Evolutionary conservation across 1,284 basidiomycete species (phyloP), one percentile per base, ranked within the genome.

Genomic region (Ustilago esculenta): DNA sequence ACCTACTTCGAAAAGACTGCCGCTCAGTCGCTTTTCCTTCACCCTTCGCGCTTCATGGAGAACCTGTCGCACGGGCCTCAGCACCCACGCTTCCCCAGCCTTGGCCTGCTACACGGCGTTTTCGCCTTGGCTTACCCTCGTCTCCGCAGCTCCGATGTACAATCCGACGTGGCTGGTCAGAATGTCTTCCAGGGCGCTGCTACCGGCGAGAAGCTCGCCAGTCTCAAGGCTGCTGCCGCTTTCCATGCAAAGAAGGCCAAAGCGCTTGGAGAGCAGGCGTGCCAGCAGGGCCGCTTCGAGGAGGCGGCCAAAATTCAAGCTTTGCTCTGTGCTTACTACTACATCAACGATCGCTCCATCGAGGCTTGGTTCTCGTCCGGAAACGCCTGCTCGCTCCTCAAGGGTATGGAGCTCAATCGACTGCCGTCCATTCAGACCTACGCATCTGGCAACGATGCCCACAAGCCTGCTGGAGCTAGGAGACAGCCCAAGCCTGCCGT

Each of bases 291-390:
- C 33, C 55, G 61, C 17, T 57, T 76, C 36, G 55, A 70, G 25
- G 72, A 73, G 23, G 58, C 71, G 2, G 51, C 52, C n/a, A 59
- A 64, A 36, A 74, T 74, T 12, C 44, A 66, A 44, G 33, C 41
- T 29, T 32, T 75, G 25, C 64, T 76, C 6, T 53, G 55, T 25
- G 65, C 50, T 14, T 67, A 72, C 54, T 64, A 72, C 50, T 76
- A 74, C 52, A 51, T 65, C 52, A 52, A 57, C 47, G 72, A 72
- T 32, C 58, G 56, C 18, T 60, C 72, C 35, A 59, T 76, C 40
- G 74, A 76, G 29, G 72, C 69, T 37, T 76, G 74, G 74, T 70
- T 71, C 53, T 34, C 54, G 12, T 54, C 71, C 1, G 70, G 69
- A 33, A 24, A 35, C 33, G 24, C 48, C 5, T 23, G 47, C 29